Base-by-base conservation (phyloP, 306 rosid species). In the Luffa acutangula region DNA sequence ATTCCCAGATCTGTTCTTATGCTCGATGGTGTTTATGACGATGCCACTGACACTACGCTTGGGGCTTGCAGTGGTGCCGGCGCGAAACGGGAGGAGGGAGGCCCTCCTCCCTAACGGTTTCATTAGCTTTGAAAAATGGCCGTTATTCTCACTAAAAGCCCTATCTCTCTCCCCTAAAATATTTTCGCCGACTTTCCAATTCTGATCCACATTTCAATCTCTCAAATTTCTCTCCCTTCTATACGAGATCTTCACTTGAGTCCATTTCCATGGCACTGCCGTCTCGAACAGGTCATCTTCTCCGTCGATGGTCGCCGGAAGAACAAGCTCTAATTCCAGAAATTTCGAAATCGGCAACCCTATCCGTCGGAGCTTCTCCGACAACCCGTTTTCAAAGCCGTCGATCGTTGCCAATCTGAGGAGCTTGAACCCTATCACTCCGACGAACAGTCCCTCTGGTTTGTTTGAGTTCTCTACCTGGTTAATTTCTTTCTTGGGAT, bases 1-100 rank as follows among this genome's bases (percentile, higher is more conserved):
- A 88, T 88, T 70, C 95, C 97, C 33, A 87, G 91, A 46, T 84
- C 98, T 39, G 98, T 95, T 66, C 87, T 91, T 77, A 92, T 89
- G 85, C 80, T 90, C 0, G 97, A 91, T 46, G 67, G 83, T 65
- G 82, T 78, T 72, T 72, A 80, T 78, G 92, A 86, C 75, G 93
- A 87, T 58, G 83, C 88, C 59, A 78, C 86, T 77, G 97, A 86
- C 48, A 45, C 25, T 84, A 67, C 78, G 1, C 48, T 56, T 41
- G 86, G 84, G 37, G 81, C 71, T 21, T 87, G 84, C 34, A 79
- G 56, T 37, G 90, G 82, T 3, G 88, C n/a, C n/a, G n/a, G n/a
- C n/a, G n/a, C n/a, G n/a, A n/a, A n/a, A n/a, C n/a, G n/a, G n/a
- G n/a, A n/a, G n/a, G n/a, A n/a, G n/a, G n/a, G n/a, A n/a, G n/a